phyloP scores from a whole-genome alignment of 371 early-diverging fungal genomes.

The Apophysomyces trapeziformis region DNA sequence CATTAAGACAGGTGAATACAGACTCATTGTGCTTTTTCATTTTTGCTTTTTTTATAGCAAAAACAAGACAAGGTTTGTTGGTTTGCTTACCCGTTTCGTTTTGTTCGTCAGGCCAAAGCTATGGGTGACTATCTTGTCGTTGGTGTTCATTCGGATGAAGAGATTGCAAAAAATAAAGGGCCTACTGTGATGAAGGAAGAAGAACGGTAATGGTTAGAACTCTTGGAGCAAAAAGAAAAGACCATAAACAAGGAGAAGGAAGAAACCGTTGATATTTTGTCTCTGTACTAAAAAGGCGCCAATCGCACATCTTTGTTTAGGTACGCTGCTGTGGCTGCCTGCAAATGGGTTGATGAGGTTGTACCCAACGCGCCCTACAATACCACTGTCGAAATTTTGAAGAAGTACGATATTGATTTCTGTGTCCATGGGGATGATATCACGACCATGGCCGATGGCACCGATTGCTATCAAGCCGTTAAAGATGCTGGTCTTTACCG shows the following conservation, averaged over 20 bases:
- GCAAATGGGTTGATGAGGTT: constrained; percentile 97
- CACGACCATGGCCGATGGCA: constrained; percentile 92
- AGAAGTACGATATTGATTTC: constrained; percentile 86
- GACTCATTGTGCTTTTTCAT: neutral
- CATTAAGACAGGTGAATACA: constrained; percentile 84
- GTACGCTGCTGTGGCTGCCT: constrained; percentile 92
- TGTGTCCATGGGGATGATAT: constrained; percentile 98
- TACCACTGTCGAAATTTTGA: constrained; percentile 83
- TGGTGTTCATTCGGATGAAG: constrained; percentile 96
- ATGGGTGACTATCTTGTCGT: constrained; percentile 94
- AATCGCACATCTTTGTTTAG: constrained; percentile 35
- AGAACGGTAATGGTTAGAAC: constrained; percentile 67
- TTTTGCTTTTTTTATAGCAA: no score
- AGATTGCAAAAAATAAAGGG: constrained; percentile 92
- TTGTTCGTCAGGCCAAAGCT: constrained; percentile 72
- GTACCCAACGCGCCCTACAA: constrained; percentile 95
- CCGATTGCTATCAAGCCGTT: constrained; percentile 93
- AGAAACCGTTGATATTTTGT: no score
- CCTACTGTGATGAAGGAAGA: constrained; percentile 95
- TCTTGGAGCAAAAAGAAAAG: no score
- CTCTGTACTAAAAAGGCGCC: no score
- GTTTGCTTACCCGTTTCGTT: no score
- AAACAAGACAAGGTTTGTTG: no score
- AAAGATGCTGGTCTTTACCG: constrained; percentile 93
- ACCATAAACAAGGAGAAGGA: no score